Conservation (phyloP, 805 yeast species). For the Spathaspora gorwiae region DNA sequence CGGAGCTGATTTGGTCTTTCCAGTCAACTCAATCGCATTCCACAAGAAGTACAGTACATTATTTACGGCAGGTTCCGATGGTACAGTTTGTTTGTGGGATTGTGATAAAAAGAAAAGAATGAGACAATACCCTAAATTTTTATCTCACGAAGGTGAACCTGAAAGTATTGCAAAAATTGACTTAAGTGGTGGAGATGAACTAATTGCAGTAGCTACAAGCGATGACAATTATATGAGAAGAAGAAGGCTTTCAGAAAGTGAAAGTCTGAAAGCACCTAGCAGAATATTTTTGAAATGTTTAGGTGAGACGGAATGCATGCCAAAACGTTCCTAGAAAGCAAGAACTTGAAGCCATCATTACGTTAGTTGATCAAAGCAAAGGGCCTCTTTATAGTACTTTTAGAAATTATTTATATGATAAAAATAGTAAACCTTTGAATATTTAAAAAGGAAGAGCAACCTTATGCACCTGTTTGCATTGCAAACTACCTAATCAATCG, state of each 20-base stretch:
- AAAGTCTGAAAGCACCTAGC: slow-evolving; percentile 12
- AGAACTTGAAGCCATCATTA: not conserved
- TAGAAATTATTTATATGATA: too few relatives aligned
- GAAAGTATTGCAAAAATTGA: slow-evolving; percentile 22
- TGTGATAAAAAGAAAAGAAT: slow-evolving; percentile 40
- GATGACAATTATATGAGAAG: slow-evolving; percentile 38
- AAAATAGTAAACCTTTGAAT: too few relatives aligned
- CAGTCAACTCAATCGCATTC: slow-evolving; percentile 47
- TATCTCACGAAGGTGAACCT: slow-evolving; percentile 10
- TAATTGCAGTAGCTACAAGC: slow-evolving; percentile 37
- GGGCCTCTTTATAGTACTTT: too few relatives aligned
- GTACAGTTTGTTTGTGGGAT: slow-evolving; percentile 49
- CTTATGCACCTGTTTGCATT: too few relatives aligned
- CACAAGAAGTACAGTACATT: slow-evolving; percentile 34
- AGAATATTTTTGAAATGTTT: slow-evolving; percentile 14
- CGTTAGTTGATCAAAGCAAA: too few relatives aligned
- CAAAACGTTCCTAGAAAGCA: slow-evolving; percentile 2
- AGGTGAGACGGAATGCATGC: slow-evolving; percentile 9
- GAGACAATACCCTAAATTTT: slow-evolving; percentile 34
- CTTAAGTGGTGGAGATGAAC: slow-evolving; percentile 11
- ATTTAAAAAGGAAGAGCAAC: too few relatives aligned
- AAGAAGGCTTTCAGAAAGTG: slow-evolving; percentile 9
- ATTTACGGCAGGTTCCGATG: slow-evolving; percentile 52
- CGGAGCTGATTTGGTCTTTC: slow-evolving; percentile 48
- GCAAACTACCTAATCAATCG: too few relatives aligned